These are phyloP conservation scores for Penicillium coffeae DNA, from an alignment of 495 filamentous ascomycete genomes.

Conservation along the genomic window DNA sequence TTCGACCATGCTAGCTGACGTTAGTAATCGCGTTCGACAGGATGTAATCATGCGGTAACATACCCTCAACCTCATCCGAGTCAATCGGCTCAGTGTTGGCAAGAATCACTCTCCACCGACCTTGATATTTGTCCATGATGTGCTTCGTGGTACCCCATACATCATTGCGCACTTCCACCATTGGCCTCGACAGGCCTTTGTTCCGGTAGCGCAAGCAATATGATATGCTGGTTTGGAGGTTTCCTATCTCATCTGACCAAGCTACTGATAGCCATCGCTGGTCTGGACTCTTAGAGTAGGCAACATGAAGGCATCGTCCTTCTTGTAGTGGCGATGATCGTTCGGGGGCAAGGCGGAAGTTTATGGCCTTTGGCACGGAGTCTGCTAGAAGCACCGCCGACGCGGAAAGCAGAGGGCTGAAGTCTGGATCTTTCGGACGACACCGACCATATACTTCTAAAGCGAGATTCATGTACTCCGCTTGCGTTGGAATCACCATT, in stretches of 20 bases:
- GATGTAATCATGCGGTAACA: slow-evolving; percentile 12
- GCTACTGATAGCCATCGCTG: slow-evolving; percentile 83
- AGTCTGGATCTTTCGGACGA: slow-evolving; percentile 46
- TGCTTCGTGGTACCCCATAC: slow-evolving; percentile 83
- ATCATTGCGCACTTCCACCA: slow-evolving; percentile 67
- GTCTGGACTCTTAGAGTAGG: slow-evolving; percentile 76
- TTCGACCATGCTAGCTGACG: slow-evolving; percentile 38
- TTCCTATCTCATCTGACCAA: slow-evolving; percentile 87
- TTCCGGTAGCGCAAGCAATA: slow-evolving; percentile 72
- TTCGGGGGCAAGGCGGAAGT: slow-evolving; percentile 68
- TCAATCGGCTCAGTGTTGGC: slow-evolving; percentile 70
- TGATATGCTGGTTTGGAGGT: slow-evolving; percentile 69
- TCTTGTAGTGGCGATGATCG: slow-evolving; percentile 67
- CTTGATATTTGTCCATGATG: slow-evolving; percentile 64
- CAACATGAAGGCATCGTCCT: slow-evolving; percentile 80
- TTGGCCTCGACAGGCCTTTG: slow-evolving; percentile 46
- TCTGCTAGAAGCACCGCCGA: slow-evolving; percentile 76
- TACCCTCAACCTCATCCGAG: slow-evolving; percentile 66
- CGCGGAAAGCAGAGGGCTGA: slow-evolving; percentile 45
- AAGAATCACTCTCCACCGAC: slow-evolving; percentile 78
- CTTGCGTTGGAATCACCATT: slow-evolving; percentile 63
- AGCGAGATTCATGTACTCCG: slow-evolving; percentile 64
- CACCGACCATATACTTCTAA: slow-evolving; percentile 88
- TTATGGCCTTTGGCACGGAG: slow-evolving; percentile 63
- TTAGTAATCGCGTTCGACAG: no score